Evolutionary conservation across 2,329 filamentous ascomycete genomes (phyloP).

Genomic region (Gliomastix tumulicola): DNA sequence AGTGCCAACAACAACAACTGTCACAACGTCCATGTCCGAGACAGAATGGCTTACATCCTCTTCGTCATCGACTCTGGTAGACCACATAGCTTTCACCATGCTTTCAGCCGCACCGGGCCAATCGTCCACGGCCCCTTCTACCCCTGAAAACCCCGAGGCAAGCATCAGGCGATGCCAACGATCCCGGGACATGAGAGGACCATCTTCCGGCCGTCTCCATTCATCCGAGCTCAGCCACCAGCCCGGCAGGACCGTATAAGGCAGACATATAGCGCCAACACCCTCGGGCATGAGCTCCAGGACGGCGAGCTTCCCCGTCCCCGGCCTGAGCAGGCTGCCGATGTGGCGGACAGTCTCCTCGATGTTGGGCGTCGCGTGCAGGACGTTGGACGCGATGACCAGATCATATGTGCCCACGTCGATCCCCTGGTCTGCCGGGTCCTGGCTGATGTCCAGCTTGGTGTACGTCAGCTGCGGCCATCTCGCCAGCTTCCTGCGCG

Average conservation of each 20-base stretch:
- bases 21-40: too few species aligned
- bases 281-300: too few species aligned
- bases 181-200: slow-evolving; percentile 1
- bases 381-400: slow-evolving; percentile 19
- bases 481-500: slow-evolving; percentile 7
- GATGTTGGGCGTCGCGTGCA: slow-evolving; percentile 19
- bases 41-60: too few species aligned
- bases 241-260: slow-evolving; percentile 19
- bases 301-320: slow-evolving; percentile 20
- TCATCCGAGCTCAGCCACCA: slow-evolving; percentile 16
- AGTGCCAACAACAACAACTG: too few species aligned
- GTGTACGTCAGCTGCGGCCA: slow-evolving; percentile 20
- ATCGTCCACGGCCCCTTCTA: slow-evolving; percentile 1
- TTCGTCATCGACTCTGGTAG: slow-evolving; percentile 1
- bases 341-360: slow-evolving; percentile 14
- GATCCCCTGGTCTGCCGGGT: slow-evolving; percentile 17
- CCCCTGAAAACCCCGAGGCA: slow-evolving; percentile 1
- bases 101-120: background rate
- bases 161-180: background rate
- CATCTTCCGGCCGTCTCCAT: background rate
- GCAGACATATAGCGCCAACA: too few species aligned
- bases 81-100: background rate
- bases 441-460: slow-evolving; percentile 23
- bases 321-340: slow-evolving; percentile 16
- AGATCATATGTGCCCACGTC: slow-evolving; percentile 15